Percentiles rank a stretch among this genome's conserved stretches.
Evolutionary conservation across 169 alveolate genomes (phyloP).

Genomic region (Plasmodium billcollinsi): DNA sequence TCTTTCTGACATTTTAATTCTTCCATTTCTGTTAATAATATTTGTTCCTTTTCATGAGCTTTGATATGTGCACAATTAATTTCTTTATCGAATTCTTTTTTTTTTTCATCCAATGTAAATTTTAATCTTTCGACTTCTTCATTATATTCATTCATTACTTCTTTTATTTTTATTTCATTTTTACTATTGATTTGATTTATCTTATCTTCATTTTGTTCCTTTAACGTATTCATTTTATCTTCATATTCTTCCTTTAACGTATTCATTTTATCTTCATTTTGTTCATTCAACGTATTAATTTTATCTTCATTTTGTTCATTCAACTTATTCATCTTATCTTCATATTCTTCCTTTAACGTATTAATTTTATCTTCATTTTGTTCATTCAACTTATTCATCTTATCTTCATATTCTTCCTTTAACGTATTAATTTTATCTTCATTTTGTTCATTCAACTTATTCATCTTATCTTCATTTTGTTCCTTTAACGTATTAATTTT

Average conservation of each 20-base stretch:
- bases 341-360: constrained; percentile 11
- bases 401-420: not conserved
- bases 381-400: constrained; percentile 7
- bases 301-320: constrained; percentile 29
- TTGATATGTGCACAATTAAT: constrained; percentile 15
- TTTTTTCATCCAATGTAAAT: constrained; percentile 7
- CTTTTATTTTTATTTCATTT: constrained; percentile 21
- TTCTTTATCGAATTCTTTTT: constrained; percentile 27
- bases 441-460: too few relatives aligned
- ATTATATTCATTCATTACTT: constrained; percentile 31
- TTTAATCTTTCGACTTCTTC: constrained; percentile 11
- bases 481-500: too few relatives aligned
- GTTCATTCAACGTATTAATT: constrained; percentile 8
- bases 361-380: constrained; percentile 19
- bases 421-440: too few relatives aligned
- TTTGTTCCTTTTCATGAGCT: constrained; percentile 37
- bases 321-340: constrained; percentile 15
- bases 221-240: too few relatives aligned
- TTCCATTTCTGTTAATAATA: constrained; percentile 19
- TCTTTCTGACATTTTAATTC: constrained; percentile 3
- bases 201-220: too few relatives aligned
- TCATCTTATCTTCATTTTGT: too few relatives aligned
- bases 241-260: too few relatives aligned
- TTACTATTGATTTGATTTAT: too few relatives aligned
- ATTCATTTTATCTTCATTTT: not conserved